Conservation (phyloP, 257 asterid species). For the Nicotiana sylvestris region DNA sequence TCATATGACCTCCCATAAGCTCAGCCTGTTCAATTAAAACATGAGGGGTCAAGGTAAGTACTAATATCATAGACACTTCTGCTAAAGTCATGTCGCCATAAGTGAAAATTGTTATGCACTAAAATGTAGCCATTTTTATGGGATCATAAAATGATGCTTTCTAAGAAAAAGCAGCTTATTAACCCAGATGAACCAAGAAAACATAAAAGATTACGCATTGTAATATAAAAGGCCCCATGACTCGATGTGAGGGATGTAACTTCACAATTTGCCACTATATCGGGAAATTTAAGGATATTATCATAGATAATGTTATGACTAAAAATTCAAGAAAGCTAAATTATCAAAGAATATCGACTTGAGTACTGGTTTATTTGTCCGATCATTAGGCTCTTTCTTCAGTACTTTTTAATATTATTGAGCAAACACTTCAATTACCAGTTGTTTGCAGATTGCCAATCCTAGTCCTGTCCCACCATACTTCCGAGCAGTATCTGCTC, state of each 20-base stretch:
- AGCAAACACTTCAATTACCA: conserved; percentile 38
- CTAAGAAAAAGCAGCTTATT: background rate
- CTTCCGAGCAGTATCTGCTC: conserved; percentile 86
- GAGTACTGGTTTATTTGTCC: background rate
- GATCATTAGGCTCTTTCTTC: background rate
- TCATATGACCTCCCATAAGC: conserved; percentile 91
- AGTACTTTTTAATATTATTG: background rate
- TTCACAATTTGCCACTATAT: background rate
- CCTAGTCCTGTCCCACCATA: conserved; percentile 97
- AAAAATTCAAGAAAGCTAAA: background rate
- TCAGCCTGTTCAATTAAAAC: conserved; percentile 52
- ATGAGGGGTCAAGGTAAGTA: background rate
- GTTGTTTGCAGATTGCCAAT: conserved; percentile 84
- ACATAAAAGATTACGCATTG: background rate
- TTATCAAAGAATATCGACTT: background rate
- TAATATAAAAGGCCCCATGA: background rate
- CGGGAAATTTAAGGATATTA: background rate
- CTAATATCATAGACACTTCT: background rate
- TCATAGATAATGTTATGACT: background rate
- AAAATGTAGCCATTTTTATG: background rate
- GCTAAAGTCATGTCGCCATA: background rate
- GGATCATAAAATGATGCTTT: background rate
- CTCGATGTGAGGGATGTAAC: background rate
- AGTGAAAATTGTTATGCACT: background rate
- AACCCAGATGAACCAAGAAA: background rate